Evolutionary conservation across 345 rosid species (phyloP).

Genomic region (Tarenaya hassleriana): DNA sequence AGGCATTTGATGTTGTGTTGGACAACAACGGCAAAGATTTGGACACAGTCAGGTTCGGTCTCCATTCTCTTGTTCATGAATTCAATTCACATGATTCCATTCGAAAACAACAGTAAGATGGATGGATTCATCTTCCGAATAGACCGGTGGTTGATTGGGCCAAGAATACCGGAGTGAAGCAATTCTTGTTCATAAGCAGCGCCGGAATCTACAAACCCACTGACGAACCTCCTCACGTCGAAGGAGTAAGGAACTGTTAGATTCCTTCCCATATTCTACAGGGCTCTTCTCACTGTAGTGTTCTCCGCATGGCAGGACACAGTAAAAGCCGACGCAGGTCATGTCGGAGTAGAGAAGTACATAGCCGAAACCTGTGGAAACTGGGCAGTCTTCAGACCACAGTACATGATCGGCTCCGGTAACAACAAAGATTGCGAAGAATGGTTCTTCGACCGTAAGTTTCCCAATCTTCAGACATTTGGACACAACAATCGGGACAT

Average conservation of each 20-base stretch:
- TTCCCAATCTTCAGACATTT: not conserved
- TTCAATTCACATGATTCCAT: not conserved
- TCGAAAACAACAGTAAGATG: not conserved
- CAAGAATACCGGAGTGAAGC: constrained; percentile 71
- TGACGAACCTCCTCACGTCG: constrained; percentile 88
- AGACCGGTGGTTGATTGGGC: constrained; percentile 95
- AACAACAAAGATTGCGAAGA: constrained; percentile 98
- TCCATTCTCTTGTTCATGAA: not conserved
- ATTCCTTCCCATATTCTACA: not conserved
- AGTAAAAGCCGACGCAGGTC: constrained; percentile 80
- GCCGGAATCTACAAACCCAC: constrained; percentile 90
- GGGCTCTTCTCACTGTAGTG: not conserved
- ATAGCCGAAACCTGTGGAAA: constrained; percentile 50
- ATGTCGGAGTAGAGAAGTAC: constrained; percentile 83
- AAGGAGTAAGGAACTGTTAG: constrained; percentile 48
- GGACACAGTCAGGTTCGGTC: constrained; percentile 68
- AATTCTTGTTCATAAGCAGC: constrained; percentile 82
- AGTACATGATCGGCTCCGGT: constrained; percentile 94
- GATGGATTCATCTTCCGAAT: not conserved
- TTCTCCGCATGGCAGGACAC: constrained; percentile 45
- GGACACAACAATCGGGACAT: too few relatives aligned
- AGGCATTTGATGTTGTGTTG: constrained; percentile 71
- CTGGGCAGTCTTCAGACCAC: constrained; percentile 85
- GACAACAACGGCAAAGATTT: constrained; percentile 95
- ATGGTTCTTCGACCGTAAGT: constrained; percentile 92